Percentiles rank a stretch among this genome's conserved stretches.
Conservation (phyloP, 768 basidiomycete species). For the Collybia mongolica region DNA sequence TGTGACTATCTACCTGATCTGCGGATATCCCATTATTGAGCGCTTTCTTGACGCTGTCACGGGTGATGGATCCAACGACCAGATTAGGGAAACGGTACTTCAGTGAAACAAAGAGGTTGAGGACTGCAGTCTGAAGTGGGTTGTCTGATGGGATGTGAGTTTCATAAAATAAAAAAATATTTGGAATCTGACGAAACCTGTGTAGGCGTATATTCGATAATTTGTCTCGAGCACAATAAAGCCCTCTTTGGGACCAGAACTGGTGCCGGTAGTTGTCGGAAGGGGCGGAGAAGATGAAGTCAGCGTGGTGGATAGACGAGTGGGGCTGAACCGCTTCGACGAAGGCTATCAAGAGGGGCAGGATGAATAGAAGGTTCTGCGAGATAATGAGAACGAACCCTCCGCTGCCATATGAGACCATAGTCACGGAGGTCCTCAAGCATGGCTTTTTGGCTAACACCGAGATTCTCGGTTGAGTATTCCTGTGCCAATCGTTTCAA, state of each 20-base stretch:
- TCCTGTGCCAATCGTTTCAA: slow-evolving; percentile 48
- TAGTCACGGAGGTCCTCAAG: slow-evolving; percentile 92
- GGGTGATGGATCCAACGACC: slow-evolving; percentile 92
- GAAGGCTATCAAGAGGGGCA: slow-evolving; percentile 43
- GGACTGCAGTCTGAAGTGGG: slow-evolving; percentile 91
- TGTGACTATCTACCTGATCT: slow-evolving; percentile 67
- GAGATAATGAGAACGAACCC: slow-evolving; percentile 41
- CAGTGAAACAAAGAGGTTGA: slow-evolving; percentile 90
- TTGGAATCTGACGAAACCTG: slow-evolving; percentile 50
- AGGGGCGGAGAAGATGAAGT: slow-evolving; percentile 87
- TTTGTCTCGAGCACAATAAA: slow-evolving; percentile 98
- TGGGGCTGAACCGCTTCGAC: slow-evolving; percentile 87
- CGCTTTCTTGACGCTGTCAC: slow-evolving; percentile 94
- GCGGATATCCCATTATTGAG: slow-evolving; percentile 94
- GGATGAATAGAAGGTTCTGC: slow-evolving; percentile 12
- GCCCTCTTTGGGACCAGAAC: slow-evolving; percentile 68
- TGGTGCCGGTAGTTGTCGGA: slow-evolving; percentile 58
- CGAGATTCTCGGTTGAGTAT: slow-evolving; percentile 82
- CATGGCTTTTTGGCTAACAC: slow-evolving; percentile 80
- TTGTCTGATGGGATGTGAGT: slow-evolving; percentile 60
- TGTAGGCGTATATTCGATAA: slow-evolving; percentile 97
- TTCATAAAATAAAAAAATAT: slow-evolving; percentile 15
- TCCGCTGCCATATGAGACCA: slow-evolving; percentile 88
- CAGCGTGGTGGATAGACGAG: slow-evolving; percentile 90
- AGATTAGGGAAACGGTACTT: slow-evolving; percentile 96